Base-by-base conservation (phyloP, 2,329 filamentous ascomycete genomes). In the Pseudocercospora fijiensis region DNA sequence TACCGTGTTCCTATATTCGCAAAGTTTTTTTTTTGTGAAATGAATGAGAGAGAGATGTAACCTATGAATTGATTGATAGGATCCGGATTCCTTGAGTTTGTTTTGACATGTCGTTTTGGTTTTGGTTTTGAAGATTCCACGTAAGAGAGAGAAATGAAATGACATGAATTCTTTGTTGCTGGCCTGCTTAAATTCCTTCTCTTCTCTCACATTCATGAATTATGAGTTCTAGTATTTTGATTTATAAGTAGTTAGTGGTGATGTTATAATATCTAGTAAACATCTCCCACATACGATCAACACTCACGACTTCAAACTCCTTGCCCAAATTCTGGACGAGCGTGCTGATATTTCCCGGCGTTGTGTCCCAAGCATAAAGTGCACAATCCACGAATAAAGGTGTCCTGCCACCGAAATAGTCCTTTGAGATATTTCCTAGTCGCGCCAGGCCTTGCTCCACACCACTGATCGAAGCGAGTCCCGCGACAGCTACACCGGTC, bases 281-380 rank as follows among this genome's bases (percentile, higher is more conserved):
- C 57, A 51, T 37, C 41, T 45, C n/a, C 24, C 37, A 49, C 59
- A 62, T 18, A 43, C 43, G 22, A 57, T 65, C 37, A 52, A 60
- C 59, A 53, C 64, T 33, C 33, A 53, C 24, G 37, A 63, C 28
- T 58, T 66, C 64, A 27, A 60, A 45, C 33, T 57, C 22, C 37
- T 61, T 7, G 13, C 51, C 37, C 6, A 61, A 22, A 10, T 49
- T 28, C 4, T 43, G 37, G 2, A 61, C 51, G 2, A 61, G 33
- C 16, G 22, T 4, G 9, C 24, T 43, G n/a, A 61, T 18, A 11
- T 57, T 55, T 2, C 51, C 59, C 3, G 52, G 49, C 16, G 22
- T 56, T 3, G 27, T 56, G n/a, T 61, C 52, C 59, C 59, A 61
- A 18, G 59, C 59, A 27, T 53, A 56, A 20, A 61, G 45, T 7